Evolutionary conservation across 2,329 filamentous ascomycete species (phyloP).

Genomic region (Fusarium multiceps): DNA sequence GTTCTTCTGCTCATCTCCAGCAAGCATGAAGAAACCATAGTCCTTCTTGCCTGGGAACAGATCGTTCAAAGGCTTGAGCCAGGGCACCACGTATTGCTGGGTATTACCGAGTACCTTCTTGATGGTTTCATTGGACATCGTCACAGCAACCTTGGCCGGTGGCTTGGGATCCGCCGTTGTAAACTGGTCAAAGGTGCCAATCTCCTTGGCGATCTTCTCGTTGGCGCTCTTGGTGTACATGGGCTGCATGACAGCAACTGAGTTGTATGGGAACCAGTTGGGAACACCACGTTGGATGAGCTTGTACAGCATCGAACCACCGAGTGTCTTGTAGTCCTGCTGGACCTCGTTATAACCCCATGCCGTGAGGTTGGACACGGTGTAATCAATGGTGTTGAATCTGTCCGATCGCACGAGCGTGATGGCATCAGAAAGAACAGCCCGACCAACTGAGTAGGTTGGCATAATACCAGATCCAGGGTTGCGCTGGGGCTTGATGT

Average conservation of each 20-base stretch:
- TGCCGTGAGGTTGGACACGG: constrained; percentile 54
- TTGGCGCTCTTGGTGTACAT: constrained; percentile 59
- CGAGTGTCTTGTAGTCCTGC: constrained; percentile 50
- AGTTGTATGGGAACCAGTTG: constrained; percentile 57
- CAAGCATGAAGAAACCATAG: constrained; percentile 54
- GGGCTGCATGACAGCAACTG: constrained; percentile 58
- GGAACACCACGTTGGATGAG: constrained; percentile 60
- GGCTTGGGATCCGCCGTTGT: constrained; percentile 52
- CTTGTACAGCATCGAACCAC: constrained; percentile 59
- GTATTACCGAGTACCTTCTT: constrained; percentile 49
- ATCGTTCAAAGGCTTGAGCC: constrained; percentile 48
- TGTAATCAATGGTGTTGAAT: constrained; percentile 66
- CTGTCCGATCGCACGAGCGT: constrained; percentile 68
- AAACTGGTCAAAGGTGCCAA: constrained; percentile 51
- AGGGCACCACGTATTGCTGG: constrained; percentile 50
- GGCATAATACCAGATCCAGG: constrained; percentile 55
- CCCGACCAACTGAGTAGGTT: constrained; percentile 65
- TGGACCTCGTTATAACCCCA: constrained; percentile 56
- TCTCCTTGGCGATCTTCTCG: constrained; percentile 52
- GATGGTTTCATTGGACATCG: constrained; percentile 45
- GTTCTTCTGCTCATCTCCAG: constrained; percentile 51
- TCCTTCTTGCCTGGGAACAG: constrained; percentile 54
- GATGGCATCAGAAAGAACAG: constrained; percentile 69
- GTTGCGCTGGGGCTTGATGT: constrained; percentile 62
- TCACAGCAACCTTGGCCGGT: constrained; percentile 47